phyloP scores from a whole-genome alignment of 2,329 filamentous ascomycete species.

The Raffaelea albimanens region DNA sequence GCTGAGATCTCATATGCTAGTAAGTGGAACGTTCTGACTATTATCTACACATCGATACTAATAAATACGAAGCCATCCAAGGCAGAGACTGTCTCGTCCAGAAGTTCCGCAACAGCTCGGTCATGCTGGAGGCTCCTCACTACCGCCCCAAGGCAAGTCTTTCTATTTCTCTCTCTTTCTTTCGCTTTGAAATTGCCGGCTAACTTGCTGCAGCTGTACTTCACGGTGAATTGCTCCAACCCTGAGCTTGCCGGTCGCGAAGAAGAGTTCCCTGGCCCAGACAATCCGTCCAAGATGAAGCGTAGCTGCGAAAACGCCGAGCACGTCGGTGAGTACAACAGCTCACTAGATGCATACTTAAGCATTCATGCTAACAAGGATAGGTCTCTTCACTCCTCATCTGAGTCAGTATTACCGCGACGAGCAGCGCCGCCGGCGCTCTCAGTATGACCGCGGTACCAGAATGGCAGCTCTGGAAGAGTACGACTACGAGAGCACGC shows the following conservation, averaged over 20 bases:
- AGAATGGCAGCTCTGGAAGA: slow-evolving; percentile 60
- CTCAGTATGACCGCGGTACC: slow-evolving; percentile 75
- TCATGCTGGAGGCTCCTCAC: slow-evolving; percentile 77
- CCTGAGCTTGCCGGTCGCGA: slow-evolving; percentile 56
- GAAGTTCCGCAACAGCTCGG: slow-evolving; percentile 93
- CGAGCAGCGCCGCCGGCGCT: slow-evolving; percentile 66
- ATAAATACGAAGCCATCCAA: slow-evolving; percentile 59
- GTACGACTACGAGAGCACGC: slow-evolving; percentile 38
- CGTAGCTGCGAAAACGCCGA: slow-evolving; percentile 81
- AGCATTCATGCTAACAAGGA: not conserved
- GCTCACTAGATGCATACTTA: not conserved
- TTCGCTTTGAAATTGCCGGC: not conserved
- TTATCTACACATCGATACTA: not conserved
- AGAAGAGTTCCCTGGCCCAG: slow-evolving; percentile 65
- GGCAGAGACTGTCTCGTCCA: slow-evolving; percentile 83
- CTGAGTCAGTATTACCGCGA: slow-evolving; percentile 63
- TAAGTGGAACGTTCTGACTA: slow-evolving; percentile 32
- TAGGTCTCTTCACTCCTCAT: slow-evolving; percentile 72
- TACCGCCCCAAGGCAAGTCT: slow-evolving; percentile 65
- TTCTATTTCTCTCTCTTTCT: not conserved
- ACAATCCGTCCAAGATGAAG: slow-evolving; percentile 82
- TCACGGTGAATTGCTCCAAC: slow-evolving; percentile 36
- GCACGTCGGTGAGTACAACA: slow-evolving; percentile 57
- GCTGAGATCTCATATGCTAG: slow-evolving; percentile 94
- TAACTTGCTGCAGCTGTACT: slow-evolving; percentile 36